Evolutionary conservation across 177 flowering plant genomes (phyloP).

Genomic region (Vitis hybrid): DNA sequence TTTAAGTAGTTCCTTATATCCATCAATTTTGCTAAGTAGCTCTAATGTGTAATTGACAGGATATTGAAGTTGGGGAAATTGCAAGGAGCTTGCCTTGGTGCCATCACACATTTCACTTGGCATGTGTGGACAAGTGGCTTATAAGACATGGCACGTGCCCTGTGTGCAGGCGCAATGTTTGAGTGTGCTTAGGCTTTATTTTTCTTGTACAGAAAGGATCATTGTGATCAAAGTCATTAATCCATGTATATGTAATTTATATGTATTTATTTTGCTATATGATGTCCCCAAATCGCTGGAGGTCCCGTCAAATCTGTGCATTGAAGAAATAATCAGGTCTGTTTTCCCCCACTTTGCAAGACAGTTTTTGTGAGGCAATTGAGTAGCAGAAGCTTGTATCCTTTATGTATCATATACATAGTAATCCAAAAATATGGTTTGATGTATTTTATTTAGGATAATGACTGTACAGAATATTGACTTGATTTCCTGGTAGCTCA

Average conservation of each 20-base stretch:
- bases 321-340: neutral
- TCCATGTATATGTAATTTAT: neutral
- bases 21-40: neutral
- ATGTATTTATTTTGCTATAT: neutral
- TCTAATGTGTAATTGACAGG: slow-evolving; percentile 28
- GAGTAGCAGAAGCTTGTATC: neutral
- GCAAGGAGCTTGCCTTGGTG: slow-evolving; percentile 63
- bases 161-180: slow-evolving; percentile 54
- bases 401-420: neutral
- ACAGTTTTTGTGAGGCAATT: neutral
- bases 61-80: slow-evolving; percentile 53
- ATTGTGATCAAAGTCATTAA: neutral
- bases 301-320: neutral
- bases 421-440: neutral
- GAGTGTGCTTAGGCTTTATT: neutral
- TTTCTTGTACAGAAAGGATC: neutral
- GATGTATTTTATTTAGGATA: neutral
- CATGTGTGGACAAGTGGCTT: slow-evolving; percentile 72
- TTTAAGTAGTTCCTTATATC: neutral
- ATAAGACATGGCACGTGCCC: slow-evolving; percentile 61
- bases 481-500: neutral
- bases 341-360: neutral
- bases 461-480: neutral
- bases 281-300: neutral
- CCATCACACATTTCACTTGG: slow-evolving; percentile 58